Conservation (phyloP, 2,329 filamentous ascomycete genomes). For the Colletotrichum melonis region DNA sequence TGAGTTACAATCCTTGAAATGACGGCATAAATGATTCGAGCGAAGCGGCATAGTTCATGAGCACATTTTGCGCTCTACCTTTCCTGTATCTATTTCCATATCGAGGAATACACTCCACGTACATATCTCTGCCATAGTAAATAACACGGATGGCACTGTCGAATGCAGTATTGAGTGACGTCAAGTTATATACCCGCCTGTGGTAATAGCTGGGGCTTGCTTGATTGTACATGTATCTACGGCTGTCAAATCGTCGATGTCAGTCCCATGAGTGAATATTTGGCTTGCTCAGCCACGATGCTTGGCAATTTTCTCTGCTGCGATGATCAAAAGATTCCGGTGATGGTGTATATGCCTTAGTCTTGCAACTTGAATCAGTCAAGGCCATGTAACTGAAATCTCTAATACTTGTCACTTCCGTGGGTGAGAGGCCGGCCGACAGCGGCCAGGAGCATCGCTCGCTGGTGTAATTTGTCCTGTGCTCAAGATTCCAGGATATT, state of each 20-base stretch:
- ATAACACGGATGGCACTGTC: not conserved
- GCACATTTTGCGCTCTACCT: not conserved
- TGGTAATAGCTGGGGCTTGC: not conserved
- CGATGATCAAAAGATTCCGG: not conserved
- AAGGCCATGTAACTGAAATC: too few species aligned
- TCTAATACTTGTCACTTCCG: not conserved
- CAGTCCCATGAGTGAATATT: not conserved
- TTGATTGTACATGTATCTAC: not conserved
- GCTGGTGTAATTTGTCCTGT: not conserved
- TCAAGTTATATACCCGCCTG: not conserved
- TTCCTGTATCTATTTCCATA: not conserved
- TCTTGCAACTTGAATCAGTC: too few species aligned
- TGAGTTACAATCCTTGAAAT: conserved; percentile 19
- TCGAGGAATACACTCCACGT: not conserved
- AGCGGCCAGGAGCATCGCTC: not conserved
- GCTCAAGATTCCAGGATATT: not conserved
- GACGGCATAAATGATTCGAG: not conserved
- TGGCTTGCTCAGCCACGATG: not conserved
- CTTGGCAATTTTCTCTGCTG: not conserved
- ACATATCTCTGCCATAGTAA: not conserved
- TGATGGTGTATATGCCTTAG: too few species aligned
- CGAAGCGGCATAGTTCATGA: not conserved
- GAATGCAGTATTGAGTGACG: not conserved
- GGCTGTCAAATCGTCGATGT: not conserved
- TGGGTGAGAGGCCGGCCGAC: not conserved